phyloP scores from a whole-genome alignment of 1,139 yeast genomes.

The Geotrichum candidum region DNA sequence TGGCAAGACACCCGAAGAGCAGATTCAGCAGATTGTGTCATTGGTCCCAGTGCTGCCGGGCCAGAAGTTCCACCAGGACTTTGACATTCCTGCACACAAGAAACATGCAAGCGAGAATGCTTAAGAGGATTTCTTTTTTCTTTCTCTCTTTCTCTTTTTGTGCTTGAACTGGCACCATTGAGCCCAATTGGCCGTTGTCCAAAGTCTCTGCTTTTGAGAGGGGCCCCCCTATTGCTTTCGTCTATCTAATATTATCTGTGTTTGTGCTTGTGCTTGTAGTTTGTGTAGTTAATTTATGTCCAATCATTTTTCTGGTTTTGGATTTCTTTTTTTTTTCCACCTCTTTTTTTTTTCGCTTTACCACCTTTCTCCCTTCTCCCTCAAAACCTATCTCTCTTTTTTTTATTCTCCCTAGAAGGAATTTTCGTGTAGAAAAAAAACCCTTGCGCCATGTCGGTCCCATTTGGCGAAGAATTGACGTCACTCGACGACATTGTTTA shows the following conservation, averaged over 20 bases:
- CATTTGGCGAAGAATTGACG: constrained; percentile 15
- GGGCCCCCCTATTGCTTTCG: background rate
- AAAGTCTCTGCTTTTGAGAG: background rate
- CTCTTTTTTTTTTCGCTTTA: background rate
- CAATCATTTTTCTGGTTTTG: background rate
- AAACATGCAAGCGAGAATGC: constrained; percentile 31
- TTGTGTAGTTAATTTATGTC: background rate
- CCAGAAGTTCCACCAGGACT: constrained; percentile 55
- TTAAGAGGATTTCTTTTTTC: background rate
- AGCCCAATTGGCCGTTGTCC: too few relatives aligned
- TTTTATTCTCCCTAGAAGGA: background rate
- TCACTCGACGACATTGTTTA: constrained; percentile 15
- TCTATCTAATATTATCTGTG: background rate
- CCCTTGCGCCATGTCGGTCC: background rate
- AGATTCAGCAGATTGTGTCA: constrained; percentile 51
- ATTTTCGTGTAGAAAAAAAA: background rate
- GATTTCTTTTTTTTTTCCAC: too few relatives aligned
- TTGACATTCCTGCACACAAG: constrained; percentile 62
- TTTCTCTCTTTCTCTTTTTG: background rate
- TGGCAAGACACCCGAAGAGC: constrained; percentile 42
- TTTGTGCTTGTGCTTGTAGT: background rate
- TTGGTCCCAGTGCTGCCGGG: constrained; percentile 73
- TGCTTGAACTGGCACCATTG: background rate
- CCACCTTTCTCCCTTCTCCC: background rate
- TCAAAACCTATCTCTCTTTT: background rate